phyloP scores from a whole-genome alignment of 768 basidiomycete species.

The Dioszegia crocea region DNA sequence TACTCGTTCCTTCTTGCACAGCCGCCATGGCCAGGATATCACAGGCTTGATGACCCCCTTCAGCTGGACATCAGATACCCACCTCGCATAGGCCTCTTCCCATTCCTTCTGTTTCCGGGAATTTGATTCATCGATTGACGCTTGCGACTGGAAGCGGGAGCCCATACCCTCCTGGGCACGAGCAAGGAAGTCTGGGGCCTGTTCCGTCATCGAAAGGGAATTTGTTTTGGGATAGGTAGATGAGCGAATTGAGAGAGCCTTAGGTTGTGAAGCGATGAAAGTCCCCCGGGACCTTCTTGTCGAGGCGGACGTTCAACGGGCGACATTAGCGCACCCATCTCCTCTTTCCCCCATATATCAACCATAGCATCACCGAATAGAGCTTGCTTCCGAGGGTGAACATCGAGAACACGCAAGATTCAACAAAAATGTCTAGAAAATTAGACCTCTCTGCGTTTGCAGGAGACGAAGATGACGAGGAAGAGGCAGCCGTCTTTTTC shows the following conservation, averaged over 20 bases:
- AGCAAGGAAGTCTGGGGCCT: constrained; percentile 7
- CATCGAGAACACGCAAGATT: background rate
- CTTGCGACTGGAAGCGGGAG: constrained; percentile 50
- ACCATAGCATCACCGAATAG: too few species aligned
- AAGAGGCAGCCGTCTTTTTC: constrained; percentile 26
- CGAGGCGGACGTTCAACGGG: too few species aligned
- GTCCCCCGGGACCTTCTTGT: constrained; percentile 14
- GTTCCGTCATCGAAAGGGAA: background rate
- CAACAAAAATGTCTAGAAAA: constrained; percentile 32
- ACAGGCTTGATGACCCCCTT: too few species aligned
- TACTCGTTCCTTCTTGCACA: too few species aligned
- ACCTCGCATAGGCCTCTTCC: constrained; percentile 51
- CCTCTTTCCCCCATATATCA: too few species aligned
- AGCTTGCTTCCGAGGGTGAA: background rate
- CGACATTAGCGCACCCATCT: too few species aligned
- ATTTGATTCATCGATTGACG: constrained; percentile 49
- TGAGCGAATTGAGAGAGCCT: background rate
- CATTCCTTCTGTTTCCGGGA: constrained; percentile 48
- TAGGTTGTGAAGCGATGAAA: background rate
- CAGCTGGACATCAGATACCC: constrained; percentile 2
- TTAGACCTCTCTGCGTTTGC: constrained; percentile 48
- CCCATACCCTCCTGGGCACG: constrained; percentile 26
- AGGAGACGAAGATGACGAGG: constrained; percentile 46
- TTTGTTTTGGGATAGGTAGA: background rate
- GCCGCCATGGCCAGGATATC: too few species aligned